Evolutionary conservation across 1,139 yeast genomes (phyloP).

Genomic region (Suhomyces yuchorum): DNA sequence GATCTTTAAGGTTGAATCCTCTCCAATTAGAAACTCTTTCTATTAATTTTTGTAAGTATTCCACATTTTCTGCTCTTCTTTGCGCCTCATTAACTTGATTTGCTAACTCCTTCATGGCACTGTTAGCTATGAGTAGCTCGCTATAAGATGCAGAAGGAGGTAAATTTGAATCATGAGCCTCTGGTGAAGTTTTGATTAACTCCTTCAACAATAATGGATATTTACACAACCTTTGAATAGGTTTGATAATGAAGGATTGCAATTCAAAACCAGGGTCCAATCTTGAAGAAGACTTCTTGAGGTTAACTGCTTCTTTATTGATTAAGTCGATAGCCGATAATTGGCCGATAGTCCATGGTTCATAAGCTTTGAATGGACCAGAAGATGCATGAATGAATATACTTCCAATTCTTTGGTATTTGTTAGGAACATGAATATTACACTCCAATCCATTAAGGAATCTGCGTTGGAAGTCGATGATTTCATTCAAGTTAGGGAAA

Average conservation of each 20-base stretch:
- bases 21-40: conserved; percentile 89
- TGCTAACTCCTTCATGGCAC: conserved; percentile 69
- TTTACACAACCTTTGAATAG: conserved; percentile 92
- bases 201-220: conserved; percentile 84
- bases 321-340: conserved; percentile 84
- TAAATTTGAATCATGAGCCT: conserved; percentile 31
- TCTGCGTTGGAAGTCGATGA: conserved; percentile 90
- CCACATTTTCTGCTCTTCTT: conserved; percentile 85
- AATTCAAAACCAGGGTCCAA: conserved; percentile 88
- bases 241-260: conserved; percentile 87
- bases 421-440: conserved; percentile 73
- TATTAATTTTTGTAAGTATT: conserved; percentile 64
- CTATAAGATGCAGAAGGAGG: conserved; percentile 56
- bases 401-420: conserved; percentile 84
- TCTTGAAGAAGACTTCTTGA: conserved; percentile 57
- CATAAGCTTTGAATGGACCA: conserved; percentile 83
- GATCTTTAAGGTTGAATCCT: conserved; percentile 80
- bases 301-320: conserved; percentile 58
- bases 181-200: conserved; percentile 61
- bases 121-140: conserved; percentile 70
- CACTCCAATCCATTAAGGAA: conserved; percentile 87
- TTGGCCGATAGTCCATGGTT: conserved; percentile 88
- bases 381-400: conserved; percentile 77
- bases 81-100: conserved; percentile 90
- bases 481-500: conserved; percentile 84